Base-by-base conservation (phyloP, 306 rosid species). In the Prunus salicina region DNA sequence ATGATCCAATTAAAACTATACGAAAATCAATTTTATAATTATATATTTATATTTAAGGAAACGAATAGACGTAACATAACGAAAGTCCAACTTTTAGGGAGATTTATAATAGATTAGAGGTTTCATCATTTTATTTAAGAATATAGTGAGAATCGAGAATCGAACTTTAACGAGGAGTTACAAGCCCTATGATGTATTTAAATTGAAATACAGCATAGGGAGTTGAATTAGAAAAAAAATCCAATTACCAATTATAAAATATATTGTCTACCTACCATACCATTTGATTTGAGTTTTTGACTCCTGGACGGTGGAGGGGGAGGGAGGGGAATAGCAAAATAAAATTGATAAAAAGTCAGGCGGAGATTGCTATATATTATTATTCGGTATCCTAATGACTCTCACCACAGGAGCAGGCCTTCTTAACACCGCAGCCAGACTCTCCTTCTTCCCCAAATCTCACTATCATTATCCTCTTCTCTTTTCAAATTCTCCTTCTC, bases 341-440 rank as follows among this genome's bases (percentile, higher is more conserved):
- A 5, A 53, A 19, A 52, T 18, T 6, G 10, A 16, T 19, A 6
- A 52, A 51, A 53, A 53, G 22, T 18, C 18, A 22, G 73, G 73
- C 72, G 83, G 61, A 19, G 12, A 28, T 12, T 3, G n/a, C 13
- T 63, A 63, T 63, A 63, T 63, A 63, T 63, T 60, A 8, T 12
- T 25, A 7, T 14, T 49, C 52, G 4, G 5, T 6, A 3, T 28
- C 34, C 14, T 60, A 16, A 75, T 75, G 71, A 34, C 57, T 41
- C 62, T 69, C 19, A 14, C 38, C 34, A 34, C 50, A 9, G 43
- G 43, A 38, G 1, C 64, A 12, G 62, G 20, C 14, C 79, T 77
- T 3, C 50, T 77, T 20, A 73, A 72, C 22, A 30, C 75, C 13
- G 49, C 79, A 60, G 46, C 83, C 41, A 76, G 43, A 43, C 50